These are phyloP conservation scores for Aureobasidium sp. DNA, from an alignment of 2,329 filamentous ascomycete genomes.

Conservation along the genomic window DNA sequence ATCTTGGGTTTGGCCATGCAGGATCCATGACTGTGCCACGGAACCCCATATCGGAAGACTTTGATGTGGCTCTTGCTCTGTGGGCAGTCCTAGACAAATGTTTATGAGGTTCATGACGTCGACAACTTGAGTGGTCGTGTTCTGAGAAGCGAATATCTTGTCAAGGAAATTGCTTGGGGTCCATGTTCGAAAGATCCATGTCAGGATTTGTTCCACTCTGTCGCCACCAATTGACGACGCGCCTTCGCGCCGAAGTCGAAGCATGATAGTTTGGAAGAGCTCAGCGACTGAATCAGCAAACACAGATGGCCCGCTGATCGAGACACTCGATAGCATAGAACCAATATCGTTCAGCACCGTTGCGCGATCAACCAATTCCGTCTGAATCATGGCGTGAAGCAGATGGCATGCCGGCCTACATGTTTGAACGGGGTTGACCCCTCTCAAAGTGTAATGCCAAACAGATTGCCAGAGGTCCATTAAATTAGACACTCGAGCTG, in stretches of 20 bases:
- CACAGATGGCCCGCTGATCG: slow-evolving; percentile 70
- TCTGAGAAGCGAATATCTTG: slow-evolving; percentile 56
- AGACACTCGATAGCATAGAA: slow-evolving; percentile 66
- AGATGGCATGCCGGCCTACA: slow-evolving; percentile 73
- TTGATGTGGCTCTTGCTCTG: slow-evolving; percentile 21
- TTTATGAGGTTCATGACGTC: slow-evolving; percentile 65
- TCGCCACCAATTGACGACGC: slow-evolving; percentile 61
- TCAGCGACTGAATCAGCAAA: slow-evolving; percentile 73
- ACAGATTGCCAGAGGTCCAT: slow-evolving; percentile 58
- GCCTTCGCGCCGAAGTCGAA: slow-evolving; percentile 58
- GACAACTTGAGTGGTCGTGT: slow-evolving; percentile 55
- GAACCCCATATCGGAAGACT: slow-evolving; percentile 33
- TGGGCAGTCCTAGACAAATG: slow-evolving; percentile 54
- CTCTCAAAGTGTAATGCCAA: slow-evolving; percentile 68
- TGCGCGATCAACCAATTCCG: slow-evolving; percentile 60
- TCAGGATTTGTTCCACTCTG: slow-evolving; percentile 64
- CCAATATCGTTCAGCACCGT: slow-evolving; percentile 63
- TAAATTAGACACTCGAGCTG: slow-evolving; percentile 37
- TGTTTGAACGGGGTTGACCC: slow-evolving; percentile 60
- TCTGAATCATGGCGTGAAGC: slow-evolving; percentile 60
- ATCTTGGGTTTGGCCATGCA: slow-evolving; percentile 32
- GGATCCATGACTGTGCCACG: slow-evolving; percentile 40
- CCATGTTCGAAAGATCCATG: slow-evolving; percentile 81
- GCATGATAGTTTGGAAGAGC: slow-evolving; percentile 64
- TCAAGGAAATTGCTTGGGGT: slow-evolving; percentile 62